Conservation (phyloP, 257 asterid genomes). For the Paraleonurus japonicus region DNA sequence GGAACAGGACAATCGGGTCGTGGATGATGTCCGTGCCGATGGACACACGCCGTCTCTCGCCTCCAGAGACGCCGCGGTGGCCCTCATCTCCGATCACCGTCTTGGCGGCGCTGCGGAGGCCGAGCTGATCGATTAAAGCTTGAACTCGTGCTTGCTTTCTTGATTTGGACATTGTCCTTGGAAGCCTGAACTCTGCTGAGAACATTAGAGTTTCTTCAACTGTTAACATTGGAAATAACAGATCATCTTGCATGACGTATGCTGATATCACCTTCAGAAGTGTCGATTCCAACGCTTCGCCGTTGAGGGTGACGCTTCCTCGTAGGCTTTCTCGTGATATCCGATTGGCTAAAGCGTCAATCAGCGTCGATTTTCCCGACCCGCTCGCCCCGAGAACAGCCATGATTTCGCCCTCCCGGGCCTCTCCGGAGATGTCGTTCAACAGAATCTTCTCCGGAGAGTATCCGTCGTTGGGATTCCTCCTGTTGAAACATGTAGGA, state of each 20-base stretch:
- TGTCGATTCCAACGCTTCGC: conserved; percentile 46
- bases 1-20: conserved; percentile 57
- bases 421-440: conserved; percentile 50
- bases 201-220: conserved; percentile 64
- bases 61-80: conserved; percentile 58
- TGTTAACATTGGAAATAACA: conserved; percentile 53
- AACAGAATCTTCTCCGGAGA: conserved; percentile 31
- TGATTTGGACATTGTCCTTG: conserved; percentile 42
- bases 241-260: conserved; percentile 62
- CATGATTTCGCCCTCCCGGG: conserved; percentile 58
- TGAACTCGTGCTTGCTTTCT: conserved; percentile 46
- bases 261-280: conserved; percentile 57
- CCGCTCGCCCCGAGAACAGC: conserved; percentile 70
- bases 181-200: conserved; percentile 55
- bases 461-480: background rate
- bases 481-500: conserved; percentile 15
- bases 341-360: conserved; percentile 37
- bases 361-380: conserved; percentile 55
- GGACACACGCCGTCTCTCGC: conserved; percentile 55
- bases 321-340: conserved; percentile 43
- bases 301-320: conserved; percentile 48
- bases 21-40: conserved; percentile 62
- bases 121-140: conserved; percentile 52
- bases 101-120: conserved; percentile 44
- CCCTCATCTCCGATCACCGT: conserved; percentile 65